Evolutionary conservation across 192 early-diverging fungal genomes (phyloP).

Genomic region (Jimgerdemannia lactiflua): DNA sequence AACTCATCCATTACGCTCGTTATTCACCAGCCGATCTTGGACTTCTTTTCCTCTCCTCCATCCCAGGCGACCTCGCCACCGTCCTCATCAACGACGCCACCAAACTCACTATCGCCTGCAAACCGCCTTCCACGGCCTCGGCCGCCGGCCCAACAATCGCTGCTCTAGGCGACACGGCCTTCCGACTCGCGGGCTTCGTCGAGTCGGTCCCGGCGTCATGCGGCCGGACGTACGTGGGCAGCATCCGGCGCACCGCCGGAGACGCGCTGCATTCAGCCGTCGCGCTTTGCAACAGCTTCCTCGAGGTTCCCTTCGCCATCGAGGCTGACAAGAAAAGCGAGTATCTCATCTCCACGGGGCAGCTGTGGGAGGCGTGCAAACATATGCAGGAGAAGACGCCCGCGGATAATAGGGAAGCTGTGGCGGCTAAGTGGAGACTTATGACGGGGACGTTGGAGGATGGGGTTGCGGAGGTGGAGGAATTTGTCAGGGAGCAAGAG

Average conservation of each 20-base stretch:
- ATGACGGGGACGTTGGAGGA: conserved; percentile 38
- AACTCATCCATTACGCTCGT: too few relatives aligned
- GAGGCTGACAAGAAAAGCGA: conserved; percentile 25
- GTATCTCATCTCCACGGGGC: conserved; percentile 35
- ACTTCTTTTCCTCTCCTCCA: background rate
- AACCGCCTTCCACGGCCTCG: conserved; percentile 34
- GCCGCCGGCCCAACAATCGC: conserved; percentile 31
- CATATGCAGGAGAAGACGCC: conserved; percentile 34
- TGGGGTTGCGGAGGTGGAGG: conserved; percentile 32
- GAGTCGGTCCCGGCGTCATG: conserved; percentile 35
- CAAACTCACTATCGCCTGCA: conserved; percentile 34
- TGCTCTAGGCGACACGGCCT: conserved; percentile 33
- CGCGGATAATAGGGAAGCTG: conserved; percentile 28
- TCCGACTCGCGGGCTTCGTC: conserved; percentile 36
- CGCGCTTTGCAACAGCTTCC: conserved; percentile 34
- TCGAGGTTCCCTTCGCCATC: conserved; percentile 28
- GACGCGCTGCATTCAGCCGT: conserved; percentile 27
- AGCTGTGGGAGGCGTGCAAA: conserved; percentile 40
- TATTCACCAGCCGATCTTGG: too few relatives aligned
- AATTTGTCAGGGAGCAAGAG: conserved; percentile 31
- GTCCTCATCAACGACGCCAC: conserved; percentile 7
- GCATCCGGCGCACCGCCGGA: conserved; percentile 25
- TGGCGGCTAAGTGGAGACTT: conserved; percentile 35
- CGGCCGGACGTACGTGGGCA: conserved; percentile 32
- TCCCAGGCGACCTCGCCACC: background rate